These are phyloP conservation scores for Solanum bulbocastanum DNA, from an alignment of 257 asterid species.

Conservation along the genomic window DNA sequence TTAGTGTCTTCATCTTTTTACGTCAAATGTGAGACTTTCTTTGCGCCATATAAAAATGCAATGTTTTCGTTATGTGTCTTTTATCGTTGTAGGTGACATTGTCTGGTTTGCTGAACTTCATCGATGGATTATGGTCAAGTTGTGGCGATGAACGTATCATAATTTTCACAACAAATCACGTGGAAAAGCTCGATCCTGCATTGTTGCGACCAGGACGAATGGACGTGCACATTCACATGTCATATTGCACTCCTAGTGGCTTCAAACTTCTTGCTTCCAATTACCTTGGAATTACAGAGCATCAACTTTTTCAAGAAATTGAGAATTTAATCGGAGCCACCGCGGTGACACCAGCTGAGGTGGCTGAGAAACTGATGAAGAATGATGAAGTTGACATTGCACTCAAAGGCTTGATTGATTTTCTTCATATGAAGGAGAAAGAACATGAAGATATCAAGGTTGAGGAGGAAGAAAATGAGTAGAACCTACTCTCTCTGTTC, in stretches of 20 bases:
- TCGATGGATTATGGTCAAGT: conserved; percentile 73
- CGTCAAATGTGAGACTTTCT: background rate
- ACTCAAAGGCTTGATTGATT: conserved; percentile 34
- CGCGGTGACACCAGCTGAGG: conserved; percentile 53
- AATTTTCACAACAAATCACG: conserved; percentile 53
- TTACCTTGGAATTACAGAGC: conserved; percentile 38
- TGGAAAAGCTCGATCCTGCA: conserved; percentile 55
- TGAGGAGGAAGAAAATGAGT: background rate
- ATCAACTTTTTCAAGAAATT: conserved; percentile 29
- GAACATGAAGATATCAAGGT: conserved; percentile 11
- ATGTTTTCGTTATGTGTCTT: background rate
- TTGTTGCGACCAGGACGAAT: conserved; percentile 56
- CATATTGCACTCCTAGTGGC: conserved; percentile 48
- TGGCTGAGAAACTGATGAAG: conserved; percentile 64
- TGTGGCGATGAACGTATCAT: conserved; percentile 57
- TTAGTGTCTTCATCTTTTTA: background rate
- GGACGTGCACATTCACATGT: conserved; percentile 64
- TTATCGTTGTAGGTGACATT: conserved; percentile 28
- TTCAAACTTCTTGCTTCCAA: conserved; percentile 41
- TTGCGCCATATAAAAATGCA: background rate
- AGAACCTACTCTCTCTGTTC: background rate
- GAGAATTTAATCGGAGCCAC: conserved; percentile 22
- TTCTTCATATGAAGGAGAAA: conserved; percentile 20
- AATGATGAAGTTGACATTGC: conserved; percentile 25
- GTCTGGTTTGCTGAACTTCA: conserved; percentile 50